Base-by-base conservation (phyloP, 139 green algal genomes). In the Axilococcus clingmanii region DNA sequence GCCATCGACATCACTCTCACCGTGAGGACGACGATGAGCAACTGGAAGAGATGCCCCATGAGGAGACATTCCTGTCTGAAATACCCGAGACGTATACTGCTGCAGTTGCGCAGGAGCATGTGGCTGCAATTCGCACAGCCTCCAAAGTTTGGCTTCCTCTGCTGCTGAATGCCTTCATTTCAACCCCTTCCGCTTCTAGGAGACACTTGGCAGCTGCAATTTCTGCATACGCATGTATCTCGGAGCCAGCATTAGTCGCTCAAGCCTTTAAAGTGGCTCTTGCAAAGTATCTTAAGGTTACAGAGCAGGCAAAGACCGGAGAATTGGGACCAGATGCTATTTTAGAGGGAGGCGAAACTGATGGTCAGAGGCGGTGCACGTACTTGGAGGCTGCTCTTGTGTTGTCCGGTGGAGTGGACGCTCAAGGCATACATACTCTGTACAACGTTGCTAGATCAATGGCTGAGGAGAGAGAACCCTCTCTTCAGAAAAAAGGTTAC, bases 401-500 rank as follows among this genome's bases (percentile, higher is more conserved):
- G 16, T 66, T 96, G 32, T 69, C 69, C 6, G 57, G 57, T 4
- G 88, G 88, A 15, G 63, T 96, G 38, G 59, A 83, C 8, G 69
- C 68, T 15, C 31, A 31, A 1, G 76, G 59, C 1, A 47, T 89
- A 20, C 50, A 56, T 17, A 63, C 77, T 29, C 75, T 97, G 28
- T 78, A 75, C 51, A 83, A 86, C 61, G 74, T 66, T 1, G 61
- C 59, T 24, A 57, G 55, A 50, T 74, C 71, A 2, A 60, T 64
- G 3, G 59, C 47, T 24, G 38, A 67, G 48, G 82, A 91, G 28
- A 59, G 56, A 36, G 82, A 89, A 27, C 52, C 77, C 7, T 61
- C 69, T 1, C 64, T 94, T 40, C 91, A 98, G 71, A 98, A 98
- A 72, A 84, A 85, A 53, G 68, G 66, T 17, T 98, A 97, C 84